These are phyloP conservation scores for Rubroboletus satanas DNA, from an alignment of 768 basidiomycete species.

Conservation along the genomic window DNA sequence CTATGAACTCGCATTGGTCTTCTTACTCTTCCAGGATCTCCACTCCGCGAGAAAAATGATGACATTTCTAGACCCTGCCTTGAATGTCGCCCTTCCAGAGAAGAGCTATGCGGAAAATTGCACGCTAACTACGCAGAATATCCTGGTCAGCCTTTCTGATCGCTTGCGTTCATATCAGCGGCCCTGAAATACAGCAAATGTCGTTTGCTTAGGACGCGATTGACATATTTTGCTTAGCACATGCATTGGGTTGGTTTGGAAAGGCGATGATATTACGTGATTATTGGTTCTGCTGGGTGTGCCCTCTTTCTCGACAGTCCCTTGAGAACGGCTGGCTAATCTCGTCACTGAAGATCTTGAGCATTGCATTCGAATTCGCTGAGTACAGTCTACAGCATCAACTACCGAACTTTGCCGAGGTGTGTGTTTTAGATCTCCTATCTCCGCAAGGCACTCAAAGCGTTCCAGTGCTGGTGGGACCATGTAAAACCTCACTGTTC, in stretches of 20 bases:
- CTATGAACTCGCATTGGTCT: slow-evolving; percentile 80
- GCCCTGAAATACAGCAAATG: slow-evolving; percentile 2
- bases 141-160: slow-evolving; percentile 54
- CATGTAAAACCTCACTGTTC: slow-evolving; percentile 52
- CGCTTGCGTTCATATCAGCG: not conserved
- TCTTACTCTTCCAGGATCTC: slow-evolving; percentile 82
- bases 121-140: slow-evolving; percentile 50
- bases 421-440: slow-evolving; percentile 33
- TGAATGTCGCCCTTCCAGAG: slow-evolving; percentile 74
- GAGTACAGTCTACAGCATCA: slow-evolving; percentile 88
- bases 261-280: slow-evolving; percentile 88
- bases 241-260: slow-evolving; percentile 86
- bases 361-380: slow-evolving; percentile 83
- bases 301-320: slow-evolving; percentile 13
- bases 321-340: slow-evolving; percentile 6
- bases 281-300: slow-evolving; percentile 93
- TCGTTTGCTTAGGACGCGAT: slow-evolving; percentile 55
- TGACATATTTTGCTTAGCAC: slow-evolving; percentile 85
- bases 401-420: slow-evolving; percentile 85
- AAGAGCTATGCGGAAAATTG: slow-evolving; percentile 87
- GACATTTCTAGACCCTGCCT: slow-evolving; percentile 67
- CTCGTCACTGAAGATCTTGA: slow-evolving; percentile 57
- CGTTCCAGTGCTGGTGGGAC: slow-evolving; percentile 83
- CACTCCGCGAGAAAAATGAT: slow-evolving; percentile 74
- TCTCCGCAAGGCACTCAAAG: slow-evolving; percentile 19